Evolutionary conservation across 2,329 filamentous ascomycete genomes (phyloP).

Genomic region (Botrytis squamosa): DNA sequence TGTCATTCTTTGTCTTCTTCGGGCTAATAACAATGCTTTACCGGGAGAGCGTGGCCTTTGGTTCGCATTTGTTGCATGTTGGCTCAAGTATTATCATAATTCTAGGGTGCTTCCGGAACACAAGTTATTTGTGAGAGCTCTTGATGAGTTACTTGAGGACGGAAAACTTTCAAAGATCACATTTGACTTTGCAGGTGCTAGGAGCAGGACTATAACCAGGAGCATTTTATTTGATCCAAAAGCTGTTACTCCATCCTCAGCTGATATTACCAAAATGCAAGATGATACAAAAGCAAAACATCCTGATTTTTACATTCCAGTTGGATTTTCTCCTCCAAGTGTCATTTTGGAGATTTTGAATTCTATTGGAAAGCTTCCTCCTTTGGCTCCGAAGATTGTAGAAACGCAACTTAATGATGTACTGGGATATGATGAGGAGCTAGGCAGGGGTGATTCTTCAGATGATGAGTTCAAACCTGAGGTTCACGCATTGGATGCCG

Average conservation of each 20-base stretch:
- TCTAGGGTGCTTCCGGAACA: slow-evolving; percentile 31
- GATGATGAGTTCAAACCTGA: slow-evolving; percentile 19
- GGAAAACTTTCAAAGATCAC: slow-evolving; percentile 26
- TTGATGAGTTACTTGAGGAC: slow-evolving; percentile 32
- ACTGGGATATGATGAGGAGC: slow-evolving; percentile 9
- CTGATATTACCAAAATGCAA: slow-evolving; percentile 28
- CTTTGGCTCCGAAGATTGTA: background rate
- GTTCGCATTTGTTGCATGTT: slow-evolving; percentile 34
- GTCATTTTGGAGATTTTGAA: slow-evolving; percentile 27
- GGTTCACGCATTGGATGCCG: background rate
- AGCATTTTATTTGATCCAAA: slow-evolving; percentile 14
- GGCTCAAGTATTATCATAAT: slow-evolving; percentile 31
- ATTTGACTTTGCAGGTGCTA: slow-evolving; percentile 13
- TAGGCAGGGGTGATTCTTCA: background rate
- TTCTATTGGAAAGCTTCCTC: slow-evolving; percentile 15
- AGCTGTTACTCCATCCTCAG: background rate
- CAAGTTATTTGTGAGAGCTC: slow-evolving; percentile 29
- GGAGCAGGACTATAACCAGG: slow-evolving; percentile 12
- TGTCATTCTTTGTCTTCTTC: slow-evolving; percentile 29
- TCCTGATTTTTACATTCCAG: slow-evolving; percentile 35
- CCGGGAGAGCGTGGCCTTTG: slow-evolving; percentile 37
- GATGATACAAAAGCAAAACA: slow-evolving; percentile 26
- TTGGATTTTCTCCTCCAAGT: slow-evolving; percentile 30
- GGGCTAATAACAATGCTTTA: slow-evolving; percentile 33
- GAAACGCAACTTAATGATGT: slow-evolving; percentile 1